Percentiles rank a stretch among this genome's conserved stretches.
Conservation (phyloP, 805 yeast genomes). For the Hyphopichia homilentoma region DNA sequence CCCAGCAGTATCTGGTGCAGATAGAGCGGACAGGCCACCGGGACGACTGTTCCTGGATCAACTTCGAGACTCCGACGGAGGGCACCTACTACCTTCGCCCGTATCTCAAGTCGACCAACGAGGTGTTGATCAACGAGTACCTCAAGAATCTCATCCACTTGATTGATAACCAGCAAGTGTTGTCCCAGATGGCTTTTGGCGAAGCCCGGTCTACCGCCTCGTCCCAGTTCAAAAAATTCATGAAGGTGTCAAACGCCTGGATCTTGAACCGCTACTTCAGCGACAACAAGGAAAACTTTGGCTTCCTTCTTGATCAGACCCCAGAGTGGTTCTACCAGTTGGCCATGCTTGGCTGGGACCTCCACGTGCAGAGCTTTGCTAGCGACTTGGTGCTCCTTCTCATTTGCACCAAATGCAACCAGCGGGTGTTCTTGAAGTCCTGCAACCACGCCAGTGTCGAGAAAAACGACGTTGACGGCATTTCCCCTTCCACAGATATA, state of each 20-base stretch:
- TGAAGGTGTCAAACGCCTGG: slow-evolving; percentile 27
- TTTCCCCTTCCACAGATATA: slow-evolving; percentile 4
- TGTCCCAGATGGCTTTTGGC: slow-evolving; percentile 9
- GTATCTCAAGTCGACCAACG: slow-evolving; percentile 25
- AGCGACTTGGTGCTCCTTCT: slow-evolving; percentile 24
- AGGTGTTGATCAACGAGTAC: slow-evolving; percentile 24
- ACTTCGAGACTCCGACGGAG: slow-evolving; percentile 28
- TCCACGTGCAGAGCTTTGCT: slow-evolving; percentile 27
- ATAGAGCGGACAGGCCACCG: slow-evolving; percentile 24
- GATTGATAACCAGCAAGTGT: slow-evolving; percentile 18
- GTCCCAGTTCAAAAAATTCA: slow-evolving; percentile 9
- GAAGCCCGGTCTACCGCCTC: slow-evolving; percentile 3
- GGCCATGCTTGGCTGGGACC: slow-evolving; percentile 37
- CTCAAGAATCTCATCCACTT: slow-evolving; percentile 23
- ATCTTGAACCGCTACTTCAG: slow-evolving; percentile 25
- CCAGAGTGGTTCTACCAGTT: slow-evolving; percentile 33
- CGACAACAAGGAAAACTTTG: slow-evolving; percentile 34
- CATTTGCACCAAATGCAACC: slow-evolving; percentile 36
- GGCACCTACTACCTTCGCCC: slow-evolving; percentile 35
- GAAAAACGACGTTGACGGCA: slow-evolving; percentile 6
- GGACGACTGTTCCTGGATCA: slow-evolving; percentile 33
- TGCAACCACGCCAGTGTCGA: slow-evolving; percentile 4
- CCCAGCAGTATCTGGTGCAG: slow-evolving; percentile 21
- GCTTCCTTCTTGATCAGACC: slow-evolving; percentile 15
- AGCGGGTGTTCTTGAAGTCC: slow-evolving; percentile 25